A percentile compares a stretch with the other conserved stretches of the same genome.
Evolutionary conservation across 345 rosid genomes (phyloP).

Genomic region (Hypericum androsaemum): DNA sequence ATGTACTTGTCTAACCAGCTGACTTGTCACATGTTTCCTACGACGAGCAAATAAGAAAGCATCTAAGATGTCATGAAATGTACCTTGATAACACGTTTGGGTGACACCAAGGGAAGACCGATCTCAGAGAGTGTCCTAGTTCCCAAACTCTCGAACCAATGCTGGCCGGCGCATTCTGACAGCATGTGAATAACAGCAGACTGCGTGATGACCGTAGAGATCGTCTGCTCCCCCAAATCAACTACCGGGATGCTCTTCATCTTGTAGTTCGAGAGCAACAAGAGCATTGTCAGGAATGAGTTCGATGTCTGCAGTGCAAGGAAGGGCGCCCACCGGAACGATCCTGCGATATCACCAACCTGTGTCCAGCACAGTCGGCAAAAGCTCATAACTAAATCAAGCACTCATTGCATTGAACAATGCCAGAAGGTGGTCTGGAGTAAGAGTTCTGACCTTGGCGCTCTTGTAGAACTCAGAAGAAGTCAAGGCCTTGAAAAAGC

Average conservation of each 20-base stretch:
- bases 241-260: conserved; percentile 96
- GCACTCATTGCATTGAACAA: neutral
- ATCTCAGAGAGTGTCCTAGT: conserved; percentile 70
- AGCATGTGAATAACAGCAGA: conserved; percentile 96
- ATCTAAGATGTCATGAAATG: neutral
- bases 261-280: conserved; percentile 90
- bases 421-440: neutral
- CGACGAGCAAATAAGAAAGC: no score
- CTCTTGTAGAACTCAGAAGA: conserved; percentile 70
- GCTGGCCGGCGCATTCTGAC: conserved; percentile 85
- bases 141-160: conserved; percentile 98
- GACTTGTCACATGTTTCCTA: no score
- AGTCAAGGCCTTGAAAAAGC: conserved; percentile 77
- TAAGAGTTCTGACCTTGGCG: conserved; percentile 46
- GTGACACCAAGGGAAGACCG: conserved; percentile 70
- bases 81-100: conserved; percentile 51
- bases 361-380: conserved; percentile 23
- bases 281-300: conserved; percentile 87
- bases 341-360: conserved; percentile 94
- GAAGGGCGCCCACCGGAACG: conserved; percentile 99
- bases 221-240: conserved; percentile 66
- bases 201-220: conserved; percentile 79
- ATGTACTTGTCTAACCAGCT: no score
- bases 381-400: neutral
- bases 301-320: conserved; percentile 84